These are phyloP conservation scores for Stevia rebaudiana DNA, from an alignment of 140 eudicot genomes.

Conservation along the genomic window DNA sequence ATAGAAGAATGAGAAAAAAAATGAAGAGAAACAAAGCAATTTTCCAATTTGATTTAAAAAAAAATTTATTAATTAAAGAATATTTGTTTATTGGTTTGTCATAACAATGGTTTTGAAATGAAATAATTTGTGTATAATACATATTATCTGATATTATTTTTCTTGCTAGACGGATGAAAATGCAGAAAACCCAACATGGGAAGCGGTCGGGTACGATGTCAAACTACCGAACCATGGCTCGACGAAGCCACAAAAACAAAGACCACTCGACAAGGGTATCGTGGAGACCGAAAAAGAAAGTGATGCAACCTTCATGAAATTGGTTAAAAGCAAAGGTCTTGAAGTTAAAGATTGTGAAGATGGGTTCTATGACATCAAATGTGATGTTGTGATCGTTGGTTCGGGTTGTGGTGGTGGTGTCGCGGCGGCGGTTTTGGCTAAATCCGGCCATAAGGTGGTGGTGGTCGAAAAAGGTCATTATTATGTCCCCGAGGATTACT, in stretches of 20 bases:
- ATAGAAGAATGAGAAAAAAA: too few species aligned
- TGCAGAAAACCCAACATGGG: conserved; percentile 64
- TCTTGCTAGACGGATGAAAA: conserved; percentile 65
- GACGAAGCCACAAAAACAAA: conserved; percentile 31
- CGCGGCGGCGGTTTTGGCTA: conserved; percentile 77
- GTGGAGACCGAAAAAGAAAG: conserved; percentile 45
- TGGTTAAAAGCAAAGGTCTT: conserved; percentile 57
- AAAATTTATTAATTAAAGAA: too few species aligned
- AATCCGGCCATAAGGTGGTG: conserved; percentile 67
- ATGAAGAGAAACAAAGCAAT: too few species aligned
- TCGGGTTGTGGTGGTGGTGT: conserved; percentile 98
- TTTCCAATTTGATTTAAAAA: too few species aligned
- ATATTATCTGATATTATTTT: not conserved
- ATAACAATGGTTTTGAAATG: not conserved
- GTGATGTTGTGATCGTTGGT: conserved; percentile 85
- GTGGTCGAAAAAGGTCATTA: conserved; percentile 84
- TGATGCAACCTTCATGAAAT: conserved; percentile 41
- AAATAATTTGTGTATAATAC: not conserved
- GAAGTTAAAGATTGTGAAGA: conserved; percentile 36
- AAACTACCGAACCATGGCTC: conserved; percentile 24
- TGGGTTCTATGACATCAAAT: conserved; percentile 41
- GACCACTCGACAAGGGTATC: conserved; percentile 78
- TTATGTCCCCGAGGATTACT: conserved; percentile 61
- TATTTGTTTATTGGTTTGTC: too few species aligned
- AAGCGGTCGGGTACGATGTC: conserved; percentile 69